These are phyloP conservation scores for Thalassiosira sp. DNA, from an alignment of 352 stramenopile genomes.

Conservation along the genomic window DNA sequence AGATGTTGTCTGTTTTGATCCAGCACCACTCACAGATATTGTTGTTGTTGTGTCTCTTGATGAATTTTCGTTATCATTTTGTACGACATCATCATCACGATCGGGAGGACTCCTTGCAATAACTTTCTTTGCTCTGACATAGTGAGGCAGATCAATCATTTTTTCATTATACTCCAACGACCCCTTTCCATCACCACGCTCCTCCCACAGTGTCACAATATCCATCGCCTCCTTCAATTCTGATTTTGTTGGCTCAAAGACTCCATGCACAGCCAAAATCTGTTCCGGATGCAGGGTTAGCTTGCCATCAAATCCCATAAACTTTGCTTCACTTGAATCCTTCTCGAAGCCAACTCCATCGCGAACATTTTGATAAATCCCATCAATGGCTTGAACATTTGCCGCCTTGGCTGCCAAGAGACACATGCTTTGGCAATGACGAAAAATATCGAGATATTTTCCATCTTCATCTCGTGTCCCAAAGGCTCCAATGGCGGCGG, in stretches of 20 bases:
- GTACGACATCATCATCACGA: neutral
- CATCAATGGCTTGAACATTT: constrained; percentile 54
- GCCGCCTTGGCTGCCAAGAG: constrained; percentile 50
- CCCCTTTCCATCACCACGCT: constrained; percentile 19
- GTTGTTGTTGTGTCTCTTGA: neutral
- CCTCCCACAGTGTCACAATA: constrained; percentile 47
- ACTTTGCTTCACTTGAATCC: constrained; percentile 31
- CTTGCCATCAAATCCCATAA: constrained; percentile 57
- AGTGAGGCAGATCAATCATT: constrained; percentile 61
- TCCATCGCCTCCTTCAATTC: constrained; percentile 30
- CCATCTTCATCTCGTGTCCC: constrained; percentile 20
- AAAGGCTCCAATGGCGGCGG: constrained; percentile 34
- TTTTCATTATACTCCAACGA: constrained; percentile 43
- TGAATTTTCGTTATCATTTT: neutral
- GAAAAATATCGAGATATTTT: constrained; percentile 40
- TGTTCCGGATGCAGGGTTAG: constrained; percentile 53
- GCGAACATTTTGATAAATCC: constrained; percentile 56
- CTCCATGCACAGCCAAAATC: constrained; percentile 22
- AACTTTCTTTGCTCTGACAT: constrained; percentile 56
- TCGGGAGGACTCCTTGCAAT: constrained; percentile 15
- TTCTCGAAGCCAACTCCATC: constrained; percentile 39
- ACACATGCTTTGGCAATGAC: constrained; percentile 43
- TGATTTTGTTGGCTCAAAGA: constrained; percentile 37
- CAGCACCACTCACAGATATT: neutral
- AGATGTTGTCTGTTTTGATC: neutral